phyloP scores from a whole-genome alignment of 495 filamentous ascomycete species.

The Saxophila tyrrhenica region DNA sequence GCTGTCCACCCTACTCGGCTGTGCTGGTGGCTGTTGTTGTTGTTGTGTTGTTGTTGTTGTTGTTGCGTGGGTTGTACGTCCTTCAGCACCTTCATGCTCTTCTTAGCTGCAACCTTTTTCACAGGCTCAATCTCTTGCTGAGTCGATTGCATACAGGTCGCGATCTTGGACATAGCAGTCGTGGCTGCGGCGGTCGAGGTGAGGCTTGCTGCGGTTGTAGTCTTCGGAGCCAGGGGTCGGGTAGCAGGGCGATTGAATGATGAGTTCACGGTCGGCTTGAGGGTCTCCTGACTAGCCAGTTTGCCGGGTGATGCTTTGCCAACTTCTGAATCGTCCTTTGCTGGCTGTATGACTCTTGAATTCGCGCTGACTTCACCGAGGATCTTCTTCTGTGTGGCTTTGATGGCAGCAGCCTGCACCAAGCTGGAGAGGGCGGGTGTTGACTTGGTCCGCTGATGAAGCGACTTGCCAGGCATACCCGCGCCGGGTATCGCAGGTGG shows the following conservation, averaged over 20 bases:
- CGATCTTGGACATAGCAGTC: background rate
- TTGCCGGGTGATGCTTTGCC: slow-evolving; percentile 34
- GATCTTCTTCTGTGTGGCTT: slow-evolving; percentile 59
- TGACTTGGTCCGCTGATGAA: slow-evolving; percentile 76
- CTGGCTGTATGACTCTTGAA: slow-evolving; percentile 35
- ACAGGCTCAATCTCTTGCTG: slow-evolving; percentile 5
- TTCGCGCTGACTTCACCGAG: slow-evolving; percentile 77
- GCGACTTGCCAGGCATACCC: slow-evolving; percentile 41
- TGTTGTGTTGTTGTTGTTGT: background rate
- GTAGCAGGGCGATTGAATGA: slow-evolving; percentile 12
- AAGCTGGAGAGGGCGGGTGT: slow-evolving; percentile 53
- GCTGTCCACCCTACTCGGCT: background rate
- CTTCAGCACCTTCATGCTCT: slow-evolving; percentile 53
- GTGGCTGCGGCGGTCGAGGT: background rate
- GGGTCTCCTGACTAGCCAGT: slow-evolving; percentile 21
- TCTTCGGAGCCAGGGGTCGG: slow-evolving; percentile 10
- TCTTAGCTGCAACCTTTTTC: slow-evolving; percentile 45
- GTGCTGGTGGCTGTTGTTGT: background rate
- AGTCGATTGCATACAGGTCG: background rate
- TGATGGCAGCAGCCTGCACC: slow-evolving; percentile 45
- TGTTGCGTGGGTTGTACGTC: slow-evolving; percentile 33
- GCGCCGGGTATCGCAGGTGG: slow-evolving; percentile 30
- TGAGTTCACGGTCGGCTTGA: slow-evolving; percentile 2
- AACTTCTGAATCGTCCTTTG: slow-evolving; percentile 40
- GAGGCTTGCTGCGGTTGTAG: slow-evolving; percentile 1